A percentile compares a stretch with the other conserved stretches of the same genome.
These are phyloP conservation scores for Kodamaea nitidulidarum DNA, from an alignment of 805 yeast genomes.

Conservation along the genomic window DNA sequence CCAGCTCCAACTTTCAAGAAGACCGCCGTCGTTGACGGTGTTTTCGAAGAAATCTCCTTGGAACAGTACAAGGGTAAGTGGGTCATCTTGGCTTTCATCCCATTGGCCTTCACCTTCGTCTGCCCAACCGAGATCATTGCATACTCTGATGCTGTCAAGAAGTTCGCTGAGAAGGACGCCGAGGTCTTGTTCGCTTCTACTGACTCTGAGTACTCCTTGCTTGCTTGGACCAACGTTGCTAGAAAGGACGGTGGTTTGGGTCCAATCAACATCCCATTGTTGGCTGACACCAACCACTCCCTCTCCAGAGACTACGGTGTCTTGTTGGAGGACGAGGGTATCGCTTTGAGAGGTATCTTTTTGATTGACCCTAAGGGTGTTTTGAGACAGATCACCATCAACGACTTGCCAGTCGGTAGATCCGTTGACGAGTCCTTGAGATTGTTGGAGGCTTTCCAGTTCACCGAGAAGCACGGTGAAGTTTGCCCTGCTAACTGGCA, in stretches of 20 bases:
- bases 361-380: constrained; percentile 93
- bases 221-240: constrained; percentile 97
- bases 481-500: constrained; percentile 99
- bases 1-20: constrained; percentile 96
- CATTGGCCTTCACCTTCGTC: constrained; percentile 98
- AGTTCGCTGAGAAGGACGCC: constrained; percentile 81
- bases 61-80: constrained; percentile 97
- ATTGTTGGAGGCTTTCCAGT: constrained; percentile 98
- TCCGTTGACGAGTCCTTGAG: constrained; percentile 97
- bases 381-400: constrained; percentile 95
- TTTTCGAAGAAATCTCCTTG: constrained; percentile 89
- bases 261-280: constrained; percentile 85
- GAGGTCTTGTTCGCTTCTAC: constrained; percentile 95
- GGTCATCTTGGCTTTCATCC: constrained; percentile 95
- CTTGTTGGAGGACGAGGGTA: constrained; percentile 90
- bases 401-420: constrained; percentile 99
- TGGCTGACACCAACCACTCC: constrained; percentile 96
- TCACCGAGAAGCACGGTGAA: constrained; percentile 98
- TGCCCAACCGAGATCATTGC: constrained; percentile 99
- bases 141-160: constrained; percentile 90
- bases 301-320: constrained; percentile 97
- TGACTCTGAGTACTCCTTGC: constrained; percentile 94
- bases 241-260: constrained; percentile 99
- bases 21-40: constrained; percentile 96
- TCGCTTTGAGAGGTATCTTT: constrained; percentile 97